Evolutionary conservation across 257 asterid genomes (phyloP).

Genomic region (Solanum bulbocastanum): DNA sequence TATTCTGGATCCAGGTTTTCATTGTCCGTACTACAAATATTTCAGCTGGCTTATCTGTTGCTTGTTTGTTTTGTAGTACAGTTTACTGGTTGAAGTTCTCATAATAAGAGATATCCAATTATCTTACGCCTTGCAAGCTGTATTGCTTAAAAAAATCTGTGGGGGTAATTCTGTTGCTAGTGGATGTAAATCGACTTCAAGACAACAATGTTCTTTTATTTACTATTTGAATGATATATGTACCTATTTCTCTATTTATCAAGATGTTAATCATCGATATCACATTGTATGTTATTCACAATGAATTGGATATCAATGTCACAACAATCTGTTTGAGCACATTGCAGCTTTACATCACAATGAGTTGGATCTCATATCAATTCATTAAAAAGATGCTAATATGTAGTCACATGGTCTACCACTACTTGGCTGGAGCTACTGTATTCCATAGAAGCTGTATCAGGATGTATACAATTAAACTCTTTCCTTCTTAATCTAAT

Average conservation of each 20-base stretch:
- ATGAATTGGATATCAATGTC: neutral
- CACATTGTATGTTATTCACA: neutral
- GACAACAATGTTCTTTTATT: neutral
- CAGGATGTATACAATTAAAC: neutral
- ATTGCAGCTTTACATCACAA: neutral
- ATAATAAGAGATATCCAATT: neutral
- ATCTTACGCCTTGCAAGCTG: neutral
- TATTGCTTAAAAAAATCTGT: neutral
- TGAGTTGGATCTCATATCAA: neutral
- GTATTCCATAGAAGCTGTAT: neutral
- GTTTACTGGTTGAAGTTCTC: neutral
- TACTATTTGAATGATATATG: neutral
- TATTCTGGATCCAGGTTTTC: neutral
- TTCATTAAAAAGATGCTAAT: neutral
- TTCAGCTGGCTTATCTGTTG: neutral
- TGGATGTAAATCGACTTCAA: neutral
- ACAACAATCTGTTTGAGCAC: neutral
- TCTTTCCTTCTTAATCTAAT: constrained; percentile 9
- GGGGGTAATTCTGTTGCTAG: neutral
- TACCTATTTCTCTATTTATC: neutral
- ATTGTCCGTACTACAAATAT: neutral
- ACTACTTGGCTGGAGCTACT: neutral
- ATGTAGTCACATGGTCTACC: neutral
- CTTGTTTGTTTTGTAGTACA: neutral
- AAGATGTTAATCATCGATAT: neutral